phyloP scores from a whole-genome alignment of 805 yeast genomes.

The Ogataea neopini region DNA sequence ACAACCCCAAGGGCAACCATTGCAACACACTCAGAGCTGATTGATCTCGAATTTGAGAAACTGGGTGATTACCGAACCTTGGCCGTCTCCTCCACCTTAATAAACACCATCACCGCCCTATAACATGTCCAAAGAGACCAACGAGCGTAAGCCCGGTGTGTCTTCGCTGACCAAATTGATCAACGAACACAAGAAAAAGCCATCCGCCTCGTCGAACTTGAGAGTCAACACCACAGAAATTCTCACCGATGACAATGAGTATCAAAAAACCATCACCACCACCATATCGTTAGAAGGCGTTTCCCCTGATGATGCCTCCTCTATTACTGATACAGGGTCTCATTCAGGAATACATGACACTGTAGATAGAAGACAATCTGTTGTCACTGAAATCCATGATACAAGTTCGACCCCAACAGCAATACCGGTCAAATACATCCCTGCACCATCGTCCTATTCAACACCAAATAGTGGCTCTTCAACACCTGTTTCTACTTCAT shows the following conservation, averaged over 20 bases:
- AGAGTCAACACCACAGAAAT: conserved; percentile 19
- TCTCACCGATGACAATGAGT: conserved; percentile 20
- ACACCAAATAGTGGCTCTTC: conserved; percentile 4
- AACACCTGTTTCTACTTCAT: conserved; percentile 16
- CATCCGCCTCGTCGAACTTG: conserved; percentile 21
- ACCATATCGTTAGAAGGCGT: conserved; percentile 37
- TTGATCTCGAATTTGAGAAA: not conserved
- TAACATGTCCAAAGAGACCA: conserved; percentile 13
- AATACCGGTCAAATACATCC: conserved; percentile 1
- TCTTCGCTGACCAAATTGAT: conserved; percentile 38
- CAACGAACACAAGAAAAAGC: conserved; percentile 28
- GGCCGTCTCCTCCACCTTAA: too few relatives aligned
- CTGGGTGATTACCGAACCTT: not conserved
- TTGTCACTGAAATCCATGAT: not conserved
- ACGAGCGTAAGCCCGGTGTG: conserved; percentile 26
- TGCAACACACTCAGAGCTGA: too few relatives aligned
- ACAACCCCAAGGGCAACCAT: not conserved
- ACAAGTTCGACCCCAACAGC: not conserved
- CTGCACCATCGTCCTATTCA: not conserved
- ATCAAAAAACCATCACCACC: conserved; percentile 34
- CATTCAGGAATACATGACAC: conserved; percentile 1
- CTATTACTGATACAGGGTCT: conserved; percentile 12
- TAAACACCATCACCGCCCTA: too few relatives aligned
- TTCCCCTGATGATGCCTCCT: conserved; percentile 31
- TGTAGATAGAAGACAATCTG: conserved; percentile 2